These are phyloP conservation scores for Xerocomellus dryophilus DNA, from an alignment of 768 basidiomycete genomes.

Conservation along the genomic window DNA sequence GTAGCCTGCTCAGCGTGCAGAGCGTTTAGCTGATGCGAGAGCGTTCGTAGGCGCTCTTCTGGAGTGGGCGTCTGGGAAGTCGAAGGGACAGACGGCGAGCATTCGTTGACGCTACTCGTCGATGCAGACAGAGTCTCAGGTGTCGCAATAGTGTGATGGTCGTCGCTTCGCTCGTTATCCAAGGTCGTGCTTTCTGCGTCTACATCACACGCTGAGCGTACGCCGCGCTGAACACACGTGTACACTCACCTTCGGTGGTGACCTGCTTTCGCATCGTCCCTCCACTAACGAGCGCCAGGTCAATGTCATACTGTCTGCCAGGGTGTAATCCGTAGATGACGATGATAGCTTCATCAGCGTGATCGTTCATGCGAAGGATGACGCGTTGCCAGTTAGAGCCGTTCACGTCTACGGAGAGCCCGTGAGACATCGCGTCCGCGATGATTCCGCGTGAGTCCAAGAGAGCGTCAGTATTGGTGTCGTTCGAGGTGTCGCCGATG, in stretches of 20 bases:
- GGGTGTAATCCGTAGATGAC: conserved; percentile 89
- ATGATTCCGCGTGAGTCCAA: conserved; percentile 44
- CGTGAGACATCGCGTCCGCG: conserved; percentile 66
- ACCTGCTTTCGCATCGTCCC: conserved; percentile 64
- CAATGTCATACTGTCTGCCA: conserved; percentile 87
- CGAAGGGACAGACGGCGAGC: conserved; percentile 20
- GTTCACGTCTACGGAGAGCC: conserved; percentile 79
- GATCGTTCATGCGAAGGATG: conserved; percentile 75
- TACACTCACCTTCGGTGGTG: conserved; percentile 56
- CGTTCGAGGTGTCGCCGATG: conserved; percentile 35
- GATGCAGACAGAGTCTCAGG: conserved; percentile 25
- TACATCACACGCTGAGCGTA: conserved; percentile 6
- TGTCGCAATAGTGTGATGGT: conserved; percentile 3
- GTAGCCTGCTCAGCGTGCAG: conserved; percentile 66
- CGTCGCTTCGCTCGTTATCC: conserved; percentile 26
- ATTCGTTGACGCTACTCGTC: conserved; percentile 24
- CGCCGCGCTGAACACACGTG: conserved; percentile 8
- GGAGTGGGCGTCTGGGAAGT: conserved; percentile 40
- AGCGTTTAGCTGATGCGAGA: conserved; percentile 63
- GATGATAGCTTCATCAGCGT: conserved; percentile 83
- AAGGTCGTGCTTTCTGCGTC: conserved; percentile 21
- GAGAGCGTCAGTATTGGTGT: conserved; percentile 33
- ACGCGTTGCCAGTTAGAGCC: conserved; percentile 75
- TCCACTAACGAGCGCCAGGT: conserved; percentile 68
- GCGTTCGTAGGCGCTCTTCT: conserved; percentile 64